A percentile compares a stretch with the other conserved stretches of the same genome.
These are phyloP conservation scores for Piper betle DNA, from an alignment of 164 flowering plant genomes.

Conservation along the genomic window DNA sequence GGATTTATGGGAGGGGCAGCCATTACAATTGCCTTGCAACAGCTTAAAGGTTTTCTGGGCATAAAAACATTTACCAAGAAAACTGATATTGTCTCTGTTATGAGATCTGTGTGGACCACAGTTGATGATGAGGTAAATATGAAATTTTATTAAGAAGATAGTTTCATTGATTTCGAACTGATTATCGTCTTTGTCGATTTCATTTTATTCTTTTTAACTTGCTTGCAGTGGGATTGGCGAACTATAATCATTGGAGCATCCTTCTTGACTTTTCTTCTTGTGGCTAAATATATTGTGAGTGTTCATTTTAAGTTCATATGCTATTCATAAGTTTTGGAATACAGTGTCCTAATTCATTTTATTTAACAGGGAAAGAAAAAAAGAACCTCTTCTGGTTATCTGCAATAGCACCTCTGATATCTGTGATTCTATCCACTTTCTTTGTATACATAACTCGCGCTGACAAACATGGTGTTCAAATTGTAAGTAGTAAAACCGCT, in stretches of 20 bases:
- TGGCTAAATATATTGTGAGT: conserved; percentile 70
- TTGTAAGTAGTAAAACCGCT: conserved; percentile 38
- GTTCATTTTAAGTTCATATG: neutral
- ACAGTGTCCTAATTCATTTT: conserved; percentile 8
- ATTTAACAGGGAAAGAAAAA: conserved; percentile 64
- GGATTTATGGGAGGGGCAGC: conserved; percentile 99
- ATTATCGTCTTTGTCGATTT: neutral
- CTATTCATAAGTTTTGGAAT: neutral
- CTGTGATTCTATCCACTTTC: conserved; percentile 69
- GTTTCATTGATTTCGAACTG: neutral
- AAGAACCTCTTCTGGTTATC: conserved; percentile 81
- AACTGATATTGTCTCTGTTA: conserved; percentile 58
- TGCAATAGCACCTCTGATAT: conserved; percentile 82
- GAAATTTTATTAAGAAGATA: too few relatives aligned
- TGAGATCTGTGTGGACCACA: conserved; percentile 50
- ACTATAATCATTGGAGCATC: conserved; percentile 59
- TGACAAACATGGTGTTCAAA: conserved; percentile 66
- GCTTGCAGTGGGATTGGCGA: conserved; percentile 90
- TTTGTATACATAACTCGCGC: conserved; percentile 74
- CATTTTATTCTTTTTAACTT: neutral
- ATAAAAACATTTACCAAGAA: conserved; percentile 61
- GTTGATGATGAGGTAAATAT: conserved; percentile 61
- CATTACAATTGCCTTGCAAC: conserved; percentile 86
- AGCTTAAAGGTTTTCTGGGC: conserved; percentile 92
- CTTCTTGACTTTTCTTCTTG: conserved; percentile 61